These are phyloP conservation scores for Pseudisothecium myosuroides DNA, from an alignment of 225 moss, liverwort and hornwort genomes.

Conservation along the genomic window DNA sequence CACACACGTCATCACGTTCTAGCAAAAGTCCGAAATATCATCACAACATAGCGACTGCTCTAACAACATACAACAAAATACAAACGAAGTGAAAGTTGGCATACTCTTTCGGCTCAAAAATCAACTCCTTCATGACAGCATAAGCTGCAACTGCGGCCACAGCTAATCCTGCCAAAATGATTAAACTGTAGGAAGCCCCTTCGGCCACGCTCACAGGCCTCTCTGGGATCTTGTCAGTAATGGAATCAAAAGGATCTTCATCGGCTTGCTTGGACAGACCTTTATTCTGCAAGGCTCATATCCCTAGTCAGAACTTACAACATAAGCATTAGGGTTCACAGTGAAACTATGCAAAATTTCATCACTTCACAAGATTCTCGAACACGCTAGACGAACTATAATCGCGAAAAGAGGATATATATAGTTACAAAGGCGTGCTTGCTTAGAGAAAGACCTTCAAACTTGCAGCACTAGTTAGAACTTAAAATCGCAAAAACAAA, in stretches of 20 bases:
- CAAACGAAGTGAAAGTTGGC: neutral
- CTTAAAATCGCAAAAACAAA: neutral
- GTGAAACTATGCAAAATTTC: neutral
- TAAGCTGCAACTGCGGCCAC: conserved; percentile 88
- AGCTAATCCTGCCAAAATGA: conserved; percentile 81
- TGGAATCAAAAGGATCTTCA: conserved; percentile 86
- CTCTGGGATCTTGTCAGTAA: conserved; percentile 97
- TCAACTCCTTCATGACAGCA: conserved; percentile 81
- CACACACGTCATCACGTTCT: neutral
- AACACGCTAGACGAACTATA: neutral
- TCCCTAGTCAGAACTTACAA: neutral
- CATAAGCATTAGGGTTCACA: neutral
- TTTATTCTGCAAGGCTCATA: conserved; percentile 23
- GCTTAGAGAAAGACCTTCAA: neutral
- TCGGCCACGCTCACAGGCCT: conserved; percentile 88
- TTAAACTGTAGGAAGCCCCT: conserved; percentile 85
- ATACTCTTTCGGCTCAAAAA: conserved; percentile 95
- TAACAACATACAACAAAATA: neutral
- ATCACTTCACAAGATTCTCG: neutral
- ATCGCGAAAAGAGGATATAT: neutral
- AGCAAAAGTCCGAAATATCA: neutral
- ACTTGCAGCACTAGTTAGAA: neutral
- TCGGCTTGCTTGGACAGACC: conserved; percentile 32
- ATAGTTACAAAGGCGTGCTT: neutral
- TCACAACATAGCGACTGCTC: neutral